These are phyloP conservation scores for Gossypium mustelinum DNA, from an alignment of 345 rosid genomes.

Conservation along the genomic window DNA sequence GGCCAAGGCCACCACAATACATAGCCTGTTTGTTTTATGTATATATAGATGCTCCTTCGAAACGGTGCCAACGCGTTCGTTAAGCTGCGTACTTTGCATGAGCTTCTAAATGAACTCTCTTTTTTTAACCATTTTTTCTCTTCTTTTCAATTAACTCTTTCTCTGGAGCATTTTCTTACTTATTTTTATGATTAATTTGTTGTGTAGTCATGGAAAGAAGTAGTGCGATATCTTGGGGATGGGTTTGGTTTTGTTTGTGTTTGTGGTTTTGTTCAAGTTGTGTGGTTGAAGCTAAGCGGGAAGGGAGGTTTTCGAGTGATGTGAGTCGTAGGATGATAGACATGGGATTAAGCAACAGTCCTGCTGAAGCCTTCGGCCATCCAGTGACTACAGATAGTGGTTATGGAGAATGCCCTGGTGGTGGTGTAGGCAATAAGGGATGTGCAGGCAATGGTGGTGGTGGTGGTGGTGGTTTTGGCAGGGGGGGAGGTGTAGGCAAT, in stretches of 20 bases:
- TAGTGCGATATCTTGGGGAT: not conserved
- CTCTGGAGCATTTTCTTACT: not conserved
- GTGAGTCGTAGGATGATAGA: not conserved
- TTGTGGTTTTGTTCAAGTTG: not conserved
- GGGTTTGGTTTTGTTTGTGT: constrained; percentile 5
- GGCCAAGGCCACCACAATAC: not conserved
- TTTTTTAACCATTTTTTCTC: not conserved
- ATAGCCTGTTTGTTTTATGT: not conserved
- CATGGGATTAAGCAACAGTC: not conserved
- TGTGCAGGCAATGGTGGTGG: not conserved
- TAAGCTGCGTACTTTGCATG: not conserved
- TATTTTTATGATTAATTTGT: not conserved
- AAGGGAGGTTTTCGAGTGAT: constrained; percentile 1
- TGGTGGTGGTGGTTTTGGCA: not conserved
- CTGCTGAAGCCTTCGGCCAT: not conserved
- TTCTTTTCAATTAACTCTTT: not conserved
- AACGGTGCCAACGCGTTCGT: not conserved
- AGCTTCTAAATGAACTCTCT: not conserved
- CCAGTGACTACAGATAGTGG: not conserved
- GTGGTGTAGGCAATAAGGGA: constrained; percentile 3
- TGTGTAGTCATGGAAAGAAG: constrained; percentile 3
- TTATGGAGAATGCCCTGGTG: constrained; percentile 4
- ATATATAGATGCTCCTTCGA: too few relatives aligned
- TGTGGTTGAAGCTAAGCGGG: not conserved
- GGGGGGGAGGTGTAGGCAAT: not conserved